Conservation (phyloP, 495 filamentous ascomycete genomes). For the Penicillium taxi region DNA sequence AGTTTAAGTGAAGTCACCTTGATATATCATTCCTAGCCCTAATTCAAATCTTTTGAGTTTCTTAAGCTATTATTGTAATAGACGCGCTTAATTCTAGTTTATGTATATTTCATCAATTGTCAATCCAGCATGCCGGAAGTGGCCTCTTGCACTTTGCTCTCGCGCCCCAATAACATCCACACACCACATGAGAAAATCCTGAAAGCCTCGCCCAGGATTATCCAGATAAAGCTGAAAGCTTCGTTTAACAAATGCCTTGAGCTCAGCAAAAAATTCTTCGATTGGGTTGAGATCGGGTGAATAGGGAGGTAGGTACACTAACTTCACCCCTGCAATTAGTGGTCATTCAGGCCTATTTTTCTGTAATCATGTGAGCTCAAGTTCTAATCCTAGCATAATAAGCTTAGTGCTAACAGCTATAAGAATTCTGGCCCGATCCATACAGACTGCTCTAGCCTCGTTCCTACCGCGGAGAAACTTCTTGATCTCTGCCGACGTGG, state of each 20-base stretch:
- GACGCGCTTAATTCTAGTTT: not conserved
- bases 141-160: slow-evolving; percentile 8
- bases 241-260: slow-evolving; percentile 9
- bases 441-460: no score
- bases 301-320: slow-evolving; percentile 8
- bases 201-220: slow-evolving; percentile 5
- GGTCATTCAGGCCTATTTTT: no score
- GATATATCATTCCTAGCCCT: not conserved
- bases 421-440: no score
- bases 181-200: slow-evolving; percentile 4
- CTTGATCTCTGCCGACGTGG: no score
- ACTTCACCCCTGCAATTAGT: slow-evolving; percentile 3
- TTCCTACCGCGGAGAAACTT: no score
- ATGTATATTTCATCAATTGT: slow-evolving; percentile 4
- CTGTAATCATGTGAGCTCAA: no score
- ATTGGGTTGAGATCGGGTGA: slow-evolving; percentile 7
- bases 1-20: no score
- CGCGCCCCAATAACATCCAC: slow-evolving; percentile 6
- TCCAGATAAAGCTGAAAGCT: slow-evolving; percentile 5
- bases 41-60: not conserved
- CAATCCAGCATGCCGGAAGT: slow-evolving; percentile 6
- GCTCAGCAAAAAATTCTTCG: slow-evolving; percentile 9
- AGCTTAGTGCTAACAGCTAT: no score
- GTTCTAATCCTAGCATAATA: no score
- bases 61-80: not conserved